These are phyloP conservation scores for Alloascoidea hylecoeti DNA, from an alignment of 805 yeast species.

Conservation along the genomic window DNA sequence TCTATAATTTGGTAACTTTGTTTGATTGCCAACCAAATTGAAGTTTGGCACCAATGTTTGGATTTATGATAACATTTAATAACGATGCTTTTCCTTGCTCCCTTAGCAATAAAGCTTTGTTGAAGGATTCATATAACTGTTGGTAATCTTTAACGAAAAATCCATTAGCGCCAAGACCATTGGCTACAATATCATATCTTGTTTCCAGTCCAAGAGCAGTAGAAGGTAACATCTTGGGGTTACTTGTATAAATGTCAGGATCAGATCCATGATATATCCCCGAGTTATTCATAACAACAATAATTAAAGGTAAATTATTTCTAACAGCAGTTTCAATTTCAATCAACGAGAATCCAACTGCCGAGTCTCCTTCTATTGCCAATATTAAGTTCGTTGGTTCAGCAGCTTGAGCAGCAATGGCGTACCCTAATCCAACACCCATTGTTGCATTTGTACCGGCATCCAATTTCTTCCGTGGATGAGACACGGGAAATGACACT, in stretches of 20 bases:
- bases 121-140: slow-evolving; percentile 22
- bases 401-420: slow-evolving; percentile 42
- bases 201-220: slow-evolving; percentile 46
- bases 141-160: slow-evolving; percentile 25
- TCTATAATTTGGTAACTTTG: too few relatives aligned
- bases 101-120: slow-evolving; percentile 21
- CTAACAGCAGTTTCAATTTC: slow-evolving; percentile 62
- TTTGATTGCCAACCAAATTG: slow-evolving; percentile 62
- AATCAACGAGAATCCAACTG: slow-evolving; percentile 62
- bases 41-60: slow-evolving; percentile 38
- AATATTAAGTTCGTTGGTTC: slow-evolving; percentile 30
- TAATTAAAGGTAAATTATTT: slow-evolving; percentile 33
- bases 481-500: slow-evolving; percentile 36
- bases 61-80: slow-evolving; percentile 47
- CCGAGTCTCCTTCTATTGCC: slow-evolving; percentile 64
- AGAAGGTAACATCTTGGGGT: slow-evolving; percentile 27
- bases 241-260: slow-evolving; percentile 13
- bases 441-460: slow-evolving; percentile 71
- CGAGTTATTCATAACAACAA: slow-evolving; percentile 58
- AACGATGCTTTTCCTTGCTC: slow-evolving; percentile 25
- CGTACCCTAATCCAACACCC: slow-evolving; percentile 66
- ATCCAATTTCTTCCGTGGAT: slow-evolving; percentile 43
- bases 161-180: slow-evolving; percentile 44
- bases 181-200: slow-evolving; percentile 40
- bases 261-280: slow-evolving; percentile 59